Base-by-base conservation (phyloP, 2,329 filamentous ascomycete genomes). In the Monilinia fructigena region DNA sequence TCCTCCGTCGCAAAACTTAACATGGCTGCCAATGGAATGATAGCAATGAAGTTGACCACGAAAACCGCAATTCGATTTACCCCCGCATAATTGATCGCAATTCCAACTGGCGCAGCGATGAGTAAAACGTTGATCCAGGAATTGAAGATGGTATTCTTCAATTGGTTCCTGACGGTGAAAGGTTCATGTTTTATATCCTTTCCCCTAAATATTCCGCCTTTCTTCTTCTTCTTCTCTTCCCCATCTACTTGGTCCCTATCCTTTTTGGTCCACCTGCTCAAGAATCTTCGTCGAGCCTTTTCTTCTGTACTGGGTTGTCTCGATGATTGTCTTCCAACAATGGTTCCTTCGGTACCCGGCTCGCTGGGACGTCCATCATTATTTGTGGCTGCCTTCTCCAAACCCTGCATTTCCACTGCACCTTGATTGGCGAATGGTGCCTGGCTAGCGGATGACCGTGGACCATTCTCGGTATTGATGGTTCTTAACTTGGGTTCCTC, bases 21-120 rank as follows among this genome's bases (percentile, higher is more conserved):
- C 81, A 97, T 88, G 18, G 89, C 91, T 3, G 94, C 94, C 52
- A 97, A 82, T 0, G 93, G 93, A 67, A 97, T 89, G 72, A 97
- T 97, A 68, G 93, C 94, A 70, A 97, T 85, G 74, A 97, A 97
- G 80, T 97, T 97, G 78, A 97, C 85, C 66, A 93, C 86, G 74
- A 97, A 97, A 56, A 95, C 82, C 42, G 83, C 84, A 67, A 89
- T 82, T 3, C 83, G 81, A 74, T 84, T 81, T 62, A 90, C 79
- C 14, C 76, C 72, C 5, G 86, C 79, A 74, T 89, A 92, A 73
- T 91, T 86, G 63, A 94, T 77, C 2, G 85, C 90, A 73, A 97
- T 92, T 67, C 93, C 93, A 45, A 87, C 85, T 0, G 93, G 93
- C 0, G 91, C 92, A 28, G 89, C 87, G 20, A 97, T 63, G 28